A percentile compares a stretch with the other conserved stretches of the same genome.
phyloP scores from a whole-genome alignment of 495 filamentous ascomycete species.

The Aspergillus wentii region DNA sequence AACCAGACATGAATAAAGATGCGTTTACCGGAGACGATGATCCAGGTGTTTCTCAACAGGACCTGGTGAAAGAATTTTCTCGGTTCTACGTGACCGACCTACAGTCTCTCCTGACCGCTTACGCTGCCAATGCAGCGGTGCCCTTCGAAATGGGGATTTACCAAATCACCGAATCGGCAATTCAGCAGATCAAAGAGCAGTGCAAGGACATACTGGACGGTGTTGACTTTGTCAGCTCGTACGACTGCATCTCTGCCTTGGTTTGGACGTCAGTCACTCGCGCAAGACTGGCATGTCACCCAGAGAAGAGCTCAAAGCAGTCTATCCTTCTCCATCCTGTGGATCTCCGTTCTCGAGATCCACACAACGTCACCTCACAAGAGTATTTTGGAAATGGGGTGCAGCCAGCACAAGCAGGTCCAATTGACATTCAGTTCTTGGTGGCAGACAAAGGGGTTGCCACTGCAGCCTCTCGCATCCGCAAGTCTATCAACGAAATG shows the following conservation, averaged over 20 bases:
- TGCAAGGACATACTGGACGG: conserved; percentile 7
- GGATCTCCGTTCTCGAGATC: conserved; percentile 18
- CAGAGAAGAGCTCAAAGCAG: conserved; percentile 6
- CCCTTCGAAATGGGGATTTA: conserved; percentile 12
- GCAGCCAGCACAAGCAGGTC: conserved; percentile 11
- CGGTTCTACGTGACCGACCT: conserved; percentile 14
- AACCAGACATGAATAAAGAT: conserved; percentile 14
- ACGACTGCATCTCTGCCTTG: conserved; percentile 13
- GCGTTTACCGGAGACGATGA: conserved; percentile 12
- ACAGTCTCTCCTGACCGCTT: conserved; percentile 7
- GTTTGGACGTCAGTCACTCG: neutral
- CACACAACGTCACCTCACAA: conserved; percentile 9
- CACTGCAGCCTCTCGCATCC: conserved; percentile 12
- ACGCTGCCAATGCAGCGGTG: conserved; percentile 1
- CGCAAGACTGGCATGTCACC: conserved; percentile 6
- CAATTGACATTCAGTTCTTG: conserved; percentile 5
- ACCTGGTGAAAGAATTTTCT: conserved; percentile 8
- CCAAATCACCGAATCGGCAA: conserved; percentile 7
- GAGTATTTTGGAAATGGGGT: conserved; percentile 23
- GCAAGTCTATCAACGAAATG: conserved; percentile 11
- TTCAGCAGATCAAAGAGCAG: conserved; percentile 13
- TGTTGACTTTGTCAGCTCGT: conserved; percentile 19
- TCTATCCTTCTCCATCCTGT: conserved; percentile 18
- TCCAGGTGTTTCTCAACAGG: conserved; percentile 4
- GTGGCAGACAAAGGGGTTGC: conserved; percentile 8